These are phyloP conservation scores for Apiospora phragmitis DNA, from an alignment of 2,329 filamentous ascomycete genomes.

Conservation along the genomic window DNA sequence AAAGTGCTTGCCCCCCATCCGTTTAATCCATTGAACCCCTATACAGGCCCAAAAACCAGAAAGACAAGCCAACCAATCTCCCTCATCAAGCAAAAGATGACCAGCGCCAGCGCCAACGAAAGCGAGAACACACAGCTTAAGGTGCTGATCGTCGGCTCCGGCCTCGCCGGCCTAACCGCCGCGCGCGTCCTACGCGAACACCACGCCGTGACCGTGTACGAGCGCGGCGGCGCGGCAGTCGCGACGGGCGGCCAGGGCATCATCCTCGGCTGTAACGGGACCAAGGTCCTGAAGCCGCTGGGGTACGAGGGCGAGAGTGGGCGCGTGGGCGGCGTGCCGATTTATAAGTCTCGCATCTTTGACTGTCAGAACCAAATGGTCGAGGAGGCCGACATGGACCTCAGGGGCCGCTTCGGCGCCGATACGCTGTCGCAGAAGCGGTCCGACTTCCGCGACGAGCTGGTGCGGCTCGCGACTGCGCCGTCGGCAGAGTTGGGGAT, in stretches of 20 bases:
- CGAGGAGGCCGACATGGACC: slow-evolving; percentile 24
- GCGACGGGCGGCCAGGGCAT: slow-evolving; percentile 23
- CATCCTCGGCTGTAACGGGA: slow-evolving; percentile 22
- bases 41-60: neutral
- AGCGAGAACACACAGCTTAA: slow-evolving; percentile 12
- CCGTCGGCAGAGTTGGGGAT: slow-evolving; percentile 9
- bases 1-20: neutral
- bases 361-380: neutral
- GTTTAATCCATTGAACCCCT: neutral
- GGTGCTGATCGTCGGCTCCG: slow-evolving; percentile 23
- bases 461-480: slow-evolving; percentile 16
- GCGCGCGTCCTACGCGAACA: slow-evolving; percentile 25
- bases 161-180: slow-evolving; percentile 25
- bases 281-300: slow-evolving; percentile 19
- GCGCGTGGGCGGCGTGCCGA: slow-evolving; percentile 20
- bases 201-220: slow-evolving; percentile 25
- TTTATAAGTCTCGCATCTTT: slow-evolving; percentile 19
- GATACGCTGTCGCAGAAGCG: slow-evolving; percentile 41
- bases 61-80: too few relatives aligned
- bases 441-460: slow-evolving; percentile 38
- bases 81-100: neutral
- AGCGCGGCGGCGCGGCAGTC: slow-evolving; percentile 22
- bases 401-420: slow-evolving; percentile 33
- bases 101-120: neutral
- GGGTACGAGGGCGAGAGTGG: slow-evolving; percentile 22